Evolutionary conservation across 352 stramenopile species (phyloP), one percentile per base, ranked within the genome.

Genomic region (Globisporangium nagaii): DNA sequence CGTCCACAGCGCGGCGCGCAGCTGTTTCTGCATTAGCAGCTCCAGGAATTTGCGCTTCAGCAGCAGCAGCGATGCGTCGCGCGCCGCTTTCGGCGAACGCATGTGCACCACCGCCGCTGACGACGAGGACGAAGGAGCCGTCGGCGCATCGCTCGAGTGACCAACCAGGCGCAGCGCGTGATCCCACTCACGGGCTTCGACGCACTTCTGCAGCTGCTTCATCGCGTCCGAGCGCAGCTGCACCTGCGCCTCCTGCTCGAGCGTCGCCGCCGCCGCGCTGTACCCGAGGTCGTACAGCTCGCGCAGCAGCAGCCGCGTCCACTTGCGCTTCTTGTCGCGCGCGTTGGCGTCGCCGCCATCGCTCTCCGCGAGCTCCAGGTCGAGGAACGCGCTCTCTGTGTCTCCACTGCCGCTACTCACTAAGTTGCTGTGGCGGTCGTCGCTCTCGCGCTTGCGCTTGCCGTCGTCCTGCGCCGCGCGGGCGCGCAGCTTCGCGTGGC

Each of bases 271-370:
- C 0, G 75, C 56, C 20, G 66, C 52, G 10, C 36, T 35, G 36
- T 73, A 89, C 9, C 78, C 77, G 17, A 88, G 63, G 57, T 92
- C 82, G 62, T 89, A 86, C 20, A 92, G 70, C 59, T 92, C 82
- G 11, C 82, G 75, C 4, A 92, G 70, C 28, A 92, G 48, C 39
- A 90, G 53, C 22, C 82, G 77, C 48, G 75, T 73, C 82, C 82
- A 92, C 46, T 88, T 86, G 45, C 62, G 66, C 51, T 67, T 68
- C 36, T 57, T 51, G 6, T 56, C 47, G 10, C 36, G 56, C 50
- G 43, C 15, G 7, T 34, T 42, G 13, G 11, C 28, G 19, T 28
- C 31, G 20, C 39, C 32, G 25, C 19, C 46, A 5, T 35, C 44
- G 20, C 11, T 39, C 32, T 27, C 36, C 27, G 20, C 36, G 22